Evolutionary conservation across 306 rosid species (phyloP).

Genomic region (Fragaria ananassa): DNA sequence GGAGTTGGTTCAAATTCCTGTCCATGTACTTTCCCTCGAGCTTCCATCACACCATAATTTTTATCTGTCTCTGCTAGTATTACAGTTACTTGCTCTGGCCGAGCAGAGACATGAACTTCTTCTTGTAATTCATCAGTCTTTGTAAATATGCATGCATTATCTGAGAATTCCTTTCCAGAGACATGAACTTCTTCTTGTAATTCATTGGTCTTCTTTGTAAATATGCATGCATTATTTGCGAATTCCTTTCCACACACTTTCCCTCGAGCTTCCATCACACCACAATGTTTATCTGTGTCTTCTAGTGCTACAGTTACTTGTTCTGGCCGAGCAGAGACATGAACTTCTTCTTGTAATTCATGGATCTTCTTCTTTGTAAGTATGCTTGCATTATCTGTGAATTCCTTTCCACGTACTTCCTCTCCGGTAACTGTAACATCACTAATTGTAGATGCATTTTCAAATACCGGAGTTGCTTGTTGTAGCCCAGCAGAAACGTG

Average conservation of each 20-base stretch:
- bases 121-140: not conserved
- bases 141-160: not conserved
- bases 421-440: slow-evolving; percentile 31
- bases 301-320: slow-evolving; percentile 36
- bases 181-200: slow-evolving; percentile 17
- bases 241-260: slow-evolving; percentile 29
- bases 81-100: slow-evolving; percentile 34
- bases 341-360: slow-evolving; percentile 35
- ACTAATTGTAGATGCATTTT: slow-evolving; percentile 18
- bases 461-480: slow-evolving; percentile 34
- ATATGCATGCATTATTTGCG: not conserved
- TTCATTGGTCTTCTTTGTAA: too few relatives aligned
- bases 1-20: slow-evolving; percentile 32
- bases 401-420: slow-evolving; percentile 30
- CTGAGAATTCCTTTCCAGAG: slow-evolving; percentile 22
- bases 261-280: slow-evolving; percentile 30
- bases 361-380: slow-evolving; percentile 35
- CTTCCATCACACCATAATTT: slow-evolving; percentile 23
- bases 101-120: slow-evolving; percentile 37
- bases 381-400: slow-evolving; percentile 10
- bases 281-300: slow-evolving; percentile 17
- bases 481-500: slow-evolving; percentile 33
- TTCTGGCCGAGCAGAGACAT: slow-evolving; percentile 35
- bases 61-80: slow-evolving; percentile 26
- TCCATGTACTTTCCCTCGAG: slow-evolving; percentile 28